Evolutionary conservation across 805 yeast species (phyloP).

Genomic region (Barnettozyma wickerhamii): DNA sequence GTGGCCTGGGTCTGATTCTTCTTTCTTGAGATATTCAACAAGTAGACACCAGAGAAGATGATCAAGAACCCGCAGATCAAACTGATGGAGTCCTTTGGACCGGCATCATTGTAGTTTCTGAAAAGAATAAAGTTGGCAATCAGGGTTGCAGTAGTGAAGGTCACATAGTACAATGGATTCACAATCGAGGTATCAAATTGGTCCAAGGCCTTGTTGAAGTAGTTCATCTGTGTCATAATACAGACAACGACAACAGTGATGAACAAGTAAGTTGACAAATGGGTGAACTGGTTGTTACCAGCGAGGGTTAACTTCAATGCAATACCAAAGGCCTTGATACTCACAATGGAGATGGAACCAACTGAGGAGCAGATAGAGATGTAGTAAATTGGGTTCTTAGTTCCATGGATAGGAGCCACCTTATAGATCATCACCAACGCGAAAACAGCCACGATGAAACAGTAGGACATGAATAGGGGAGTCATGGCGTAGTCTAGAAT

Average conservation of each 20-base stretch:
- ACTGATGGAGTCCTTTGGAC: slow-evolving; percentile 74
- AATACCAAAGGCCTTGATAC: slow-evolving; percentile 90
- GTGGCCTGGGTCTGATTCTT: slow-evolving; percentile 39
- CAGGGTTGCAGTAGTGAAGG: slow-evolving; percentile 85
- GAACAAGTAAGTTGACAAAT: slow-evolving; percentile 79
- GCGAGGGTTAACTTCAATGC: slow-evolving; percentile 79
- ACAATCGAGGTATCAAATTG: slow-evolving; percentile 92
- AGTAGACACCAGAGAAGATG: slow-evolving; percentile 82
- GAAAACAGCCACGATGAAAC: slow-evolving; percentile 57
- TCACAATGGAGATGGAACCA: slow-evolving; percentile 87
- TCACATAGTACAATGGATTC: slow-evolving; percentile 85
- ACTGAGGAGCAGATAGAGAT: slow-evolving; percentile 86
- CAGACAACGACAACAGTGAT: slow-evolving; percentile 73
- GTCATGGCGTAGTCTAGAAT: slow-evolving; percentile 73
- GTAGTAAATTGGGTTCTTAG: slow-evolving; percentile 81
- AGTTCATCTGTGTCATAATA: slow-evolving; percentile 88
- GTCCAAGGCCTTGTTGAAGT: slow-evolving; percentile 88
- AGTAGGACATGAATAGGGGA: slow-evolving; percentile 72
- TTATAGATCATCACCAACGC: slow-evolving; percentile 76
- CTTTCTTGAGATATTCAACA: slow-evolving; percentile 73
- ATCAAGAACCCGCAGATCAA: slow-evolving; percentile 80
- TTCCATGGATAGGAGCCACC: slow-evolving; percentile 78
- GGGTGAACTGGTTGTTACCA: slow-evolving; percentile 86
- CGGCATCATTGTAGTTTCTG: slow-evolving; percentile 81
- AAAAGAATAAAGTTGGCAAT: slow-evolving; percentile 82